Evolutionary conservation across 1,284 basidiomycete species (phyloP).

Genomic region (Phellinidium pouzarii): DNA sequence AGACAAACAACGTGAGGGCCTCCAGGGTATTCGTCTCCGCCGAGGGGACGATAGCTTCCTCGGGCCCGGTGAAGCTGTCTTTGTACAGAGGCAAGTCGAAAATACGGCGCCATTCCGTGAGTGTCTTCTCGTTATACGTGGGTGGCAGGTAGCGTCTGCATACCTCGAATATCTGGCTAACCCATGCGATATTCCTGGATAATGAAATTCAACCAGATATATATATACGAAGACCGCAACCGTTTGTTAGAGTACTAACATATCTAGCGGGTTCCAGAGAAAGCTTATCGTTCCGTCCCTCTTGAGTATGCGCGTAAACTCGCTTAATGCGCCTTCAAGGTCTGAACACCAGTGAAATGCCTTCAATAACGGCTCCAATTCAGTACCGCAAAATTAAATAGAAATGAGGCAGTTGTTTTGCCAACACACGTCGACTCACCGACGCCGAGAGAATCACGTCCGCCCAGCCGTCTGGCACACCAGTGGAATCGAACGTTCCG

Average conservation of each 20-base stretch:
- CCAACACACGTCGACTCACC: slow-evolving; percentile 37
- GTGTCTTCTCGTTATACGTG: too few relatives aligned
- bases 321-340: slow-evolving; percentile 52
- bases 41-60: not conserved
- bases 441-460: slow-evolving; percentile 74
- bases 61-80: not conserved
- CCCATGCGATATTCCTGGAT: not conserved
- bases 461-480: slow-evolving; percentile 57
- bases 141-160: not conserved
- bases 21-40: not conserved
- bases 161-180: not conserved
- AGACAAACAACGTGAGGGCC: not conserved
- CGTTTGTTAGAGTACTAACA: not conserved
- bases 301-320: slow-evolving; percentile 67
- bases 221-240: not conserved
- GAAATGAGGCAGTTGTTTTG: not conserved
- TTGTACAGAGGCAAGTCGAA: not conserved
- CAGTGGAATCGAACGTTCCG: slow-evolving; percentile 59
- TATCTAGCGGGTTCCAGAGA: slow-evolving; percentile 56
- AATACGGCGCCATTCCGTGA: too few relatives aligned
- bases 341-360: slow-evolving; percentile 81
- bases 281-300: slow-evolving; percentile 54
- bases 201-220: not conserved
- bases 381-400: not conserved
- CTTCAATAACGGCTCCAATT: slow-evolving; percentile 33